Conservation (phyloP, 768 basidiomycete genomes). For the Lactarius sp. region DNA sequence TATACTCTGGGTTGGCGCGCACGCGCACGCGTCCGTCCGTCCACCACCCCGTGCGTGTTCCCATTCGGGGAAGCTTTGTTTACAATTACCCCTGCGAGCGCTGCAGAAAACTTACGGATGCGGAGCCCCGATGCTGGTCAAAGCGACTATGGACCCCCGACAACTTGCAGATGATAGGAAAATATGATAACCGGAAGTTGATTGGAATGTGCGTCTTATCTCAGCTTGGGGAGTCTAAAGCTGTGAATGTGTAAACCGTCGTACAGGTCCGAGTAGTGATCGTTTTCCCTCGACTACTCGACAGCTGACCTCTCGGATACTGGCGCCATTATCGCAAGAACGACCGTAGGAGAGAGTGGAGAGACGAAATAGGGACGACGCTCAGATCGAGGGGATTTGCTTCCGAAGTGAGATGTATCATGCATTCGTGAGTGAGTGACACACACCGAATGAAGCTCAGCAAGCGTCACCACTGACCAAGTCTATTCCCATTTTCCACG, state of each 20-base stretch:
- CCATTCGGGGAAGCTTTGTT: neutral
- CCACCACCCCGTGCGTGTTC: neutral
- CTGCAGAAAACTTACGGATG: neutral
- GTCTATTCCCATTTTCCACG: neutral
- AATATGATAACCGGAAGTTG: neutral
- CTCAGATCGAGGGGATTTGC: neutral
- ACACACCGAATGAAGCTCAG: neutral
- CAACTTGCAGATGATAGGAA: neutral
- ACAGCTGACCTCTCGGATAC: neutral
- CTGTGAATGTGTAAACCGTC: neutral
- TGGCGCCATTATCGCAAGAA: neutral
- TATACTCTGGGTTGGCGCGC: neutral
- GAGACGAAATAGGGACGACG: neutral
- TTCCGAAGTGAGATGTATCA: constrained; percentile 3
- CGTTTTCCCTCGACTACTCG: neutral
- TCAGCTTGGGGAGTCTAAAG: neutral
- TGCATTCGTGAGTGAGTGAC: neutral
- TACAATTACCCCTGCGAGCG: neutral
- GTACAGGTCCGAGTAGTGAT: neutral
- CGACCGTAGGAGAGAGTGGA: neutral
- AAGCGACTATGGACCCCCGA: too few relatives aligned
- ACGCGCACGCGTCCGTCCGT: neutral
- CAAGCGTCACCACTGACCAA: neutral
- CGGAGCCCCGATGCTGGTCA: neutral
- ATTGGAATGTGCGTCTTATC: neutral